Conservation (phyloP, 139 green algal genomes). For the Gonium pectorale region DNA sequence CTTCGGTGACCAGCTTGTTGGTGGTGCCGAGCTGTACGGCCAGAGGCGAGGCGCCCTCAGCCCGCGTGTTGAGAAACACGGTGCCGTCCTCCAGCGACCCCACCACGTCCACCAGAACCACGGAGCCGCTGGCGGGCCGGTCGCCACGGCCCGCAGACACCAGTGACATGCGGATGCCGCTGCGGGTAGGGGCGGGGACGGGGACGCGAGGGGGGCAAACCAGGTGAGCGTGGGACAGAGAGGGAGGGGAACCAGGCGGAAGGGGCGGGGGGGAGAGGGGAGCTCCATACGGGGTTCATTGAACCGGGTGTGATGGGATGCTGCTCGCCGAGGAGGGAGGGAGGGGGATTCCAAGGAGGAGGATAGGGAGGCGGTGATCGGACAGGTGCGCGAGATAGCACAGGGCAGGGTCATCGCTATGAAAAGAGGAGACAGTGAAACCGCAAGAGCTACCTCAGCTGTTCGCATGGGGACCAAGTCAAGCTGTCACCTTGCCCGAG, state of each 20-base stretch:
- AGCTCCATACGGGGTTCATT: too few relatives aligned
- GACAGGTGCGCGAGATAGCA: too few relatives aligned
- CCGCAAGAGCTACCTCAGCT: too few relatives aligned
- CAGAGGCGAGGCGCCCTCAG: background rate
- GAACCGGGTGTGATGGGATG: too few relatives aligned
- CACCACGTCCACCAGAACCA: slow-evolving; percentile 39
- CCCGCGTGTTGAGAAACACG: slow-evolving; percentile 40
- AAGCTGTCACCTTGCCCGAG: background rate
- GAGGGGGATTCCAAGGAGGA: too few relatives aligned
- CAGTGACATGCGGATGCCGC: slow-evolving; percentile 29
- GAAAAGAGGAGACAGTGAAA: too few relatives aligned
- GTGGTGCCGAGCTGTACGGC: slow-evolving; percentile 35
- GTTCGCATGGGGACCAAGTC: too few relatives aligned
- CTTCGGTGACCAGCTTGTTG: slow-evolving; percentile 30
- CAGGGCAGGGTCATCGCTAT: too few relatives aligned
- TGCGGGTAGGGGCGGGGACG: background rate
- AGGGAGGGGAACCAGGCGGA: background rate
- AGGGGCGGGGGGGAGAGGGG: background rate
- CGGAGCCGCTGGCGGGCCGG: background rate
- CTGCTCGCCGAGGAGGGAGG: too few relatives aligned
- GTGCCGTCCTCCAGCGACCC: slow-evolving; percentile 23
- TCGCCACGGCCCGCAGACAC: background rate
- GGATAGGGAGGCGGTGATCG: too few relatives aligned
- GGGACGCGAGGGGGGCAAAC: background rate
- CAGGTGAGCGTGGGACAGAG: background rate